Base-by-base conservation (phyloP, 805 yeast species). In the Candida patagonica region DNA sequence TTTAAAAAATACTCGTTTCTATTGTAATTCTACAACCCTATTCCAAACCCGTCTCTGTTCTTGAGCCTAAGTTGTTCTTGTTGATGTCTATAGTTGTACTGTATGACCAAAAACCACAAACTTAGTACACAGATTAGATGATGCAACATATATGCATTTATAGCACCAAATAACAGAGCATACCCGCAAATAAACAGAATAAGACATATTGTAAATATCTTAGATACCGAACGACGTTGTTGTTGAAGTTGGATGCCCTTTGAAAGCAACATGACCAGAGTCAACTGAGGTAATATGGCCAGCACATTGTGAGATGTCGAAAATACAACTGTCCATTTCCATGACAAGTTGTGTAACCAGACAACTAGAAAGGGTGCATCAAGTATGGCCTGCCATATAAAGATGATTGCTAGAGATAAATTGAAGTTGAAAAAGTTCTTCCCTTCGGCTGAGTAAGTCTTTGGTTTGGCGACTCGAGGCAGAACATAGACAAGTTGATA, bases 121-220 rank as follows among this genome's bases (percentile, higher is more conserved):
- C 40, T 34, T 40, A 78, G 58, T n/a, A 79, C 54, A 55, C 86
- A 85, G 38, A 80, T 70, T 32, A 86, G 58, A 53, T 83, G 82
- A 52, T 86, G 94, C 33, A 87, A 61, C 81, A 88, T 82, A 59
- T 74, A 88, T 8, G 92, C 68, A 52, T 84, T 84, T 51, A 87
- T 70, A 3, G 80, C 67, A 2, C 96, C 96, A 57, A 76, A 84
- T 12, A 86, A 50, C 37, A 81, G 57, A 32, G 80, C 62, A 59
- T 82, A 87, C 26, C 72, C 52, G 1, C 75, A 68, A 44, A 74
- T 62, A 56, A 80, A 82, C 0, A 54, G 52, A 34, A 80, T 48
- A 4, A 76, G 47, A 2, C 59, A 44, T 8, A 56, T 51, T 1
- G 72, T 64, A 26, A 42, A 29, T 5, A 27, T 17, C 22, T 31